Base-by-base conservation (phyloP, 2,329 filamentous ascomycete genomes). In the Pseudogymnoascus sp. region DNA sequence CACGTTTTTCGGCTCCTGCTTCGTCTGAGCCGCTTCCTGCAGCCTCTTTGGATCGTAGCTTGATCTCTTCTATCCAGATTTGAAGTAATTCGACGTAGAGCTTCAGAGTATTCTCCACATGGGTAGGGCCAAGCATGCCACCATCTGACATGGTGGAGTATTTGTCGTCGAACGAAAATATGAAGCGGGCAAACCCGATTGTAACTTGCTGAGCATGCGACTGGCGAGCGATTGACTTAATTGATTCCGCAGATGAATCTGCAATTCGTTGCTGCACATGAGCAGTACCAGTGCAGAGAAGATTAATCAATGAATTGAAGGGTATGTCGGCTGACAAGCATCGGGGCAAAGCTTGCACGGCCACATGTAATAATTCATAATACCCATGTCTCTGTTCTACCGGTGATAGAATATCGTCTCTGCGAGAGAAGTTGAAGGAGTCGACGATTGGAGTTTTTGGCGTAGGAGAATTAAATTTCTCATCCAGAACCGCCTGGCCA, bases 91-190 rank as follows among this genome's bases (percentile, higher is more conserved):
- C 93, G 29, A 97, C 91, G 71, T 99, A 99, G 10, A 99, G 81
- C 67, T 89, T 88, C 18, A 99, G 76, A 0, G 95, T 99, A 68
- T 88, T 96, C 74, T 99, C 95, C 64, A 99, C 97, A 71, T 99
- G 95, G 4, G 88, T 90, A 36, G 91, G 87, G 0, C 93, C 95
- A 23, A 99, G 85, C 87, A 99, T 95, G 2, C 95, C 95, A 34
- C 96, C 95, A 71, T 99, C 95, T 8, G 93, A 96, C 87, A 97
- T 97, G 34, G 95, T 97, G 0, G 93, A 91, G 74, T 99, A 99
- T 23, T 93, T 87, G 68, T 96, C 93, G 74, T 99, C 96, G 73
- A 97, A 99, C 69, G 95, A 96, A 78, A 99, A 99, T 62, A 99
- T 99, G 76, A 97, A 99, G 26, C 93, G 84, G 39, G 95, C 91